Evolutionary conservation across 495 filamentous ascomycete species (phyloP).

Genomic region (Daldinia caldariorum): DNA sequence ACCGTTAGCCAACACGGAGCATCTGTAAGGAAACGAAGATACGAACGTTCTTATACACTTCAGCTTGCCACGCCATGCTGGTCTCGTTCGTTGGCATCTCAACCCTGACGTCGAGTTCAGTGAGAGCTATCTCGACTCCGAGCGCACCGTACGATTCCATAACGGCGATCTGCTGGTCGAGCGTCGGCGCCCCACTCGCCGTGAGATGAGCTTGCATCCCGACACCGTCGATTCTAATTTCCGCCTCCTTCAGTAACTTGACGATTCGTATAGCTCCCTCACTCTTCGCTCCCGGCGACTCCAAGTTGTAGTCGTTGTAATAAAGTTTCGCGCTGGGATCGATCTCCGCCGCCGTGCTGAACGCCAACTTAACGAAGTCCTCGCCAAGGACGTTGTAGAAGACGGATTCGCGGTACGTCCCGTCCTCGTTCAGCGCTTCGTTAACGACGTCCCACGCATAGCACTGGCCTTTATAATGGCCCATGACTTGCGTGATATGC

Average conservation of each 20-base stretch:
- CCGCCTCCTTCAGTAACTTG: constrained; percentile 61
- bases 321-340: constrained; percentile 72
- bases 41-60: constrained; percentile 61
- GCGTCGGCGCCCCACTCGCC: constrained; percentile 62
- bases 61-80: constrained; percentile 64
- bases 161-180: constrained; percentile 59
- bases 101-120: constrained; percentile 69
- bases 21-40: background rate
- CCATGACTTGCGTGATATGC: constrained; percentile 61
- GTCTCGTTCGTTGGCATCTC: constrained; percentile 43
- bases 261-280: constrained; percentile 61
- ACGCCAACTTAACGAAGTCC: constrained; percentile 67
- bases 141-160: constrained; percentile 62
- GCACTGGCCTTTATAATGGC: constrained; percentile 61
- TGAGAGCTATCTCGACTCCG: constrained; percentile 67
- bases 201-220: constrained; percentile 71
- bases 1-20: background rate
- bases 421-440: constrained; percentile 75
- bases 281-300: constrained; percentile 61
- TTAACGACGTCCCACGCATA: constrained; percentile 70
- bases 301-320: constrained; percentile 77
- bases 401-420: constrained; percentile 63
- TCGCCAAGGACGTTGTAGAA: constrained; percentile 68
- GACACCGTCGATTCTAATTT: constrained; percentile 70
- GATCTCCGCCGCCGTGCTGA: constrained; percentile 60